Evolutionary conservation across 345 rosid genomes (phyloP), one percentile per base, ranked within the genome.

Genomic region (Euphorbia tirucalli): DNA sequence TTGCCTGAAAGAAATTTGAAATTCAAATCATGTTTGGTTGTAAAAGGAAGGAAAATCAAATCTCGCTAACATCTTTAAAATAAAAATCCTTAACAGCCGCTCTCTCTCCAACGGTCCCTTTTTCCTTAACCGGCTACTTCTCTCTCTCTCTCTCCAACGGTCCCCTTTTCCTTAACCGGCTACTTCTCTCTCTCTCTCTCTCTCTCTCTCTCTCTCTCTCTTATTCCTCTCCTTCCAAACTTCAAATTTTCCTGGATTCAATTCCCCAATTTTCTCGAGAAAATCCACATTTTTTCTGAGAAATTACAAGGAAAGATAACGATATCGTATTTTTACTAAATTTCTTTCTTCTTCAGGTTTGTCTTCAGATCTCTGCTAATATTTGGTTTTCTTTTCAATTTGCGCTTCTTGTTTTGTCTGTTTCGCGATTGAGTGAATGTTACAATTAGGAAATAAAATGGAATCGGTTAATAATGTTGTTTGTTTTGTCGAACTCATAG

Each of bases 301-400:
- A 58, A 58, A 58, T 5, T 28, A 41, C 1, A 27, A 19, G 57
- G 25, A 52, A 52, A n/a, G 3, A 21, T 56, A 22, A 22, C 4
- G 15, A 56, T 5, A 56, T 7, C 30, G 15, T 10, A 24, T 19
- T 52, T 52, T 52, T 19, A 19, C 11, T 52, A 0, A 19, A 7
- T 24, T 56, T 56, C 15, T 56, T 22, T 22, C 60, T 24, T 66
- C 39, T 58, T 61, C 77, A 71, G 85, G 81, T 79, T 70, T 61
- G 72, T 60, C n/a, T 24, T 11, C 55, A 22, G 65, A 71, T 72
- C 76, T 66, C 56, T 71, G 18, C 14, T 72, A 16, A 7, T 14
- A 3, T n/a, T 41, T 11, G 3, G 48, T 24, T 73, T 27, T 16
- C 60, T 46, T 44, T 70, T 65, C 13, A 5, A 41, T 41, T 41